These are phyloP conservation scores for Candida sphagnicola DNA, from an alignment of 805 yeast species.

Conservation along the genomic window DNA sequence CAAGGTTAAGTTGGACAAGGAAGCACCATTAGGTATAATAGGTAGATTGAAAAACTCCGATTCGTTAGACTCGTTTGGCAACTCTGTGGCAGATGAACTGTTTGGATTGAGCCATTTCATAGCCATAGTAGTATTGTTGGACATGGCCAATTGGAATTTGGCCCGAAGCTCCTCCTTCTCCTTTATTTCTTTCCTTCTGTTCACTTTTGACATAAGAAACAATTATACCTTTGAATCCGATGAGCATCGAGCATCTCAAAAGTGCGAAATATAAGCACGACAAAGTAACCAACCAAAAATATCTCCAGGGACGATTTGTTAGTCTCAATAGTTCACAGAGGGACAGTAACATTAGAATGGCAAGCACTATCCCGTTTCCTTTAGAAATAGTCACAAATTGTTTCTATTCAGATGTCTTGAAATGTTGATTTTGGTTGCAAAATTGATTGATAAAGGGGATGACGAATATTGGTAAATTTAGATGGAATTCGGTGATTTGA, in stretches of 20 bases:
- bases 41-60: constrained; percentile 29
- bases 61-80: constrained; percentile 6
- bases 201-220: constrained; percentile 8
- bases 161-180: constrained; percentile 46
- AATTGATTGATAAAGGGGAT: too few species aligned
- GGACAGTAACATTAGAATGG: too few species aligned
- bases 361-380: too few species aligned
- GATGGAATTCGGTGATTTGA: too few species aligned
- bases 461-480: too few species aligned
- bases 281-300: not conserved
- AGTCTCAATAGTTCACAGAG: too few species aligned
- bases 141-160: constrained; percentile 40
- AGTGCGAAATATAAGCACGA: not conserved
- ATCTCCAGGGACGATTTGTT: too few species aligned
- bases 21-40: constrained; percentile 28
- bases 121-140: constrained; percentile 30
- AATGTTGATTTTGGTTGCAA: too few species aligned
- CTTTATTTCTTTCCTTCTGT: constrained; percentile 40
- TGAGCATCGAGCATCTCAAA: not conserved
- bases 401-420: too few species aligned
- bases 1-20: constrained; percentile 18
- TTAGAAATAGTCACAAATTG: too few species aligned
- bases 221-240: not conserved
- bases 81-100: constrained; percentile 1
- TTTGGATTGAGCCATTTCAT: constrained; percentile 34